These are phyloP conservation scores for Pseudogymnoascus sp. DNA, from an alignment of 2,329 filamentous ascomycete genomes.

Conservation along the genomic window DNA sequence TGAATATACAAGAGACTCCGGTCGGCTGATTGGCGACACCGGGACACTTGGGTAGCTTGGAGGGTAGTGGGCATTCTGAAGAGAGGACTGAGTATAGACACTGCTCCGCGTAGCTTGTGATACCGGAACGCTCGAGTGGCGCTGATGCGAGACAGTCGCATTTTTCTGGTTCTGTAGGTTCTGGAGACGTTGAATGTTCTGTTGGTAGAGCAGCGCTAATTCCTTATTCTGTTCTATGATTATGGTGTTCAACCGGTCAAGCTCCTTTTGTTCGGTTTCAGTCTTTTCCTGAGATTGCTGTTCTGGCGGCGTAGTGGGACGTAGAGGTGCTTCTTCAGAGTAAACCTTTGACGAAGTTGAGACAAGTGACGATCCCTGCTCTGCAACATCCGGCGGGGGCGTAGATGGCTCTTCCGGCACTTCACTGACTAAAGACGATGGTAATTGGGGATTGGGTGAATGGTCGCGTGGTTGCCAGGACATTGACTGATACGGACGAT, in stretches of 20 bases:
- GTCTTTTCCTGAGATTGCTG: neutral
- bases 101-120: neutral
- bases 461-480: constrained; percentile 1
- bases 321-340: neutral
- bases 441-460: neutral
- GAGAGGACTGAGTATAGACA: neutral
- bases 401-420: neutral
- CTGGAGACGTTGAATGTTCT: neutral
- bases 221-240: neutral
- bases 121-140: neutral
- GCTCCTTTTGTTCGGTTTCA: neutral
- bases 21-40: neutral
- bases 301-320: neutral
- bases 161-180: neutral
- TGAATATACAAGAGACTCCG: neutral
- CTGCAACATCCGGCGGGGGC: neutral
- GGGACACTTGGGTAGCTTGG: neutral
- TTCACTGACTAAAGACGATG: neutral
- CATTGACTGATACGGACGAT: neutral
- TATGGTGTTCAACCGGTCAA: neutral
- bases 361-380: neutral
- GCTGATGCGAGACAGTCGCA: neutral
- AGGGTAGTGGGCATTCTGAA: neutral
- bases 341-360: neutral
- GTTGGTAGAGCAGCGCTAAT: neutral